Percentiles rank a stretch among this genome's conserved stretches.
phyloP scores from a whole-genome alignment of 306 rosid genomes.

The Medicago truncatula region DNA sequence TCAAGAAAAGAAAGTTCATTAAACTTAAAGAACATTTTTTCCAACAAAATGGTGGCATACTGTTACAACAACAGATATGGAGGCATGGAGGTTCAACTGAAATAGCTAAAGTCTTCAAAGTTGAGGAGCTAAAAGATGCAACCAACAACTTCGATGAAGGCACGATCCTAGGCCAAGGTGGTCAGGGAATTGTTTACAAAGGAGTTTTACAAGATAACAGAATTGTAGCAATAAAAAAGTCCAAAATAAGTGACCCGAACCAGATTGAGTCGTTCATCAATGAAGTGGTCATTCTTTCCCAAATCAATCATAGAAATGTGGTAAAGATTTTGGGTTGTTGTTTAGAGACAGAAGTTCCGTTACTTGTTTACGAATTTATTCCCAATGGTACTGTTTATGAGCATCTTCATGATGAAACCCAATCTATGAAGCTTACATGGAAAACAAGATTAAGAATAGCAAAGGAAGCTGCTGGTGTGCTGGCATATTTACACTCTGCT shows the following conservation, averaged over 20 bases:
- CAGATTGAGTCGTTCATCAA: neutral
- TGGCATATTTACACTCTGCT: constrained; percentile 44
- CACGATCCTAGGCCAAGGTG: neutral
- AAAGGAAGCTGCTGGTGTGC: constrained; percentile 23
- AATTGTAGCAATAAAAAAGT: neutral
- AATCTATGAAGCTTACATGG: constrained; percentile 10
- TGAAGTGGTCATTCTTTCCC: neutral
- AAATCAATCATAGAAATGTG: neutral
- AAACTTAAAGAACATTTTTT: constrained; percentile 43
- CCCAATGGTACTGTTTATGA: too few species aligned
- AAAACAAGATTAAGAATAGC: constrained; percentile 40
- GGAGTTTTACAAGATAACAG: neutral
- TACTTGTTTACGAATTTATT: too few species aligned
- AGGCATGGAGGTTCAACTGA: neutral
- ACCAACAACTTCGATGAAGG: neutral
- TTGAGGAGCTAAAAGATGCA: neutral
- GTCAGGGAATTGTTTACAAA: neutral
- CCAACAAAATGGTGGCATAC: constrained; percentile 42
- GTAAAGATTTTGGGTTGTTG: too few species aligned
- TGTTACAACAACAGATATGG: neutral
- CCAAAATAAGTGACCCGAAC: neutral
- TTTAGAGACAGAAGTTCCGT: too few species aligned
- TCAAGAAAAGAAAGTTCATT: constrained; percentile 44
- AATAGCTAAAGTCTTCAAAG: neutral
- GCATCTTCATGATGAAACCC: neutral